Conservation (phyloP, 805 yeast genomes). For the Candida koratica region DNA sequence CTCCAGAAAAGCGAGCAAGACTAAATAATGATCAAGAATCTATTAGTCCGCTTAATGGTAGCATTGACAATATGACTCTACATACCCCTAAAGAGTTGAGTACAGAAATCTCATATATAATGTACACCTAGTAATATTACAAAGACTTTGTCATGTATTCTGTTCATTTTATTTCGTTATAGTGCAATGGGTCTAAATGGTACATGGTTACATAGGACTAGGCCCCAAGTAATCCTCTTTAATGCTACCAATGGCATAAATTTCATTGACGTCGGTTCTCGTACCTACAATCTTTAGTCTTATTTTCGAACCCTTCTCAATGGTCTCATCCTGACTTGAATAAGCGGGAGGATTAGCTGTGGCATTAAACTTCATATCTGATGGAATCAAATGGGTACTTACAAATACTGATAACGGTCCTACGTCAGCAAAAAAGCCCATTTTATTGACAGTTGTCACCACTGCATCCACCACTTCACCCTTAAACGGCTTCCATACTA, state of each 20-base stretch:
- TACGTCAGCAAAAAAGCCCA: constrained; percentile 97
- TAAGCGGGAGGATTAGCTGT: constrained; percentile 98
- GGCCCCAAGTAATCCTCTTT: constrained; percentile 98
- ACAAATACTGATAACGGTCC: constrained; percentile 95
- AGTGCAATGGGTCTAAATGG: background rate
- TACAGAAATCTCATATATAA: constrained; percentile 1
- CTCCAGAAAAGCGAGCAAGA: constrained; percentile 5
- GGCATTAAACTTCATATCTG: constrained; percentile 90
- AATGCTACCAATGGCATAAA: constrained; percentile 95
- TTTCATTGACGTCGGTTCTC: constrained; percentile 93
- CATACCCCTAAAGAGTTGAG: constrained; percentile 4
- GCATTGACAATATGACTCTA: constrained; percentile 18
- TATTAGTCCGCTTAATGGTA: constrained; percentile 20
- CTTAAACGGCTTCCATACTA: constrained; percentile 97
- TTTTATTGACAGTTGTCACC: constrained; percentile 86
- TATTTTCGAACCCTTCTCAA: constrained; percentile 89
- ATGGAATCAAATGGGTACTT: constrained; percentile 90
- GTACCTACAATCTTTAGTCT: constrained; percentile 96
- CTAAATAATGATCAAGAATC: background rate
- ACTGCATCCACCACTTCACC: constrained; percentile 98
- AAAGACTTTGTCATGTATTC: constrained; percentile 2
- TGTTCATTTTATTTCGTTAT: constrained; percentile 7
- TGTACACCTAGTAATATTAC: constrained; percentile 4
- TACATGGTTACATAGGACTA: constrained; percentile 31
- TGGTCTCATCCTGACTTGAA: constrained; percentile 89